Base-by-base conservation (phyloP, 164 flowering plant genomes). In the Piper betle region DNA sequence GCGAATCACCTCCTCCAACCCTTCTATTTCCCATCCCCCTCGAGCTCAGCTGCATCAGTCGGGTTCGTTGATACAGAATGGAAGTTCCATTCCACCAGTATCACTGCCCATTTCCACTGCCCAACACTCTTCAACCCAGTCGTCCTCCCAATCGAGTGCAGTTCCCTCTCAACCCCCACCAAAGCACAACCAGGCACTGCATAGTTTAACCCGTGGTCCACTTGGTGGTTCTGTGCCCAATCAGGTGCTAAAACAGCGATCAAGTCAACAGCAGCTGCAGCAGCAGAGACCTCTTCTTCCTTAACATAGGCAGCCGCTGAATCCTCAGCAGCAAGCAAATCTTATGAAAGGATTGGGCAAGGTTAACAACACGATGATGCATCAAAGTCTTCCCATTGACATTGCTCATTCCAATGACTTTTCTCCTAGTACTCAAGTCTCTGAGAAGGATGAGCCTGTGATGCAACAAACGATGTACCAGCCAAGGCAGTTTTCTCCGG, bases 211-310 rank as follows among this genome's bases (percentile, higher is more conserved):
- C n/a, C n/a, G n/a, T n/a, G n/a, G 81, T 52, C 86, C 73, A 72
- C 53, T 69, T 67, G 78, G 80, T 71, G 64, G 74, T 41, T 62
- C 70, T 46, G 57, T 75, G 63, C 68, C 76, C 11, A 80, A 73
- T 78, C 96, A 83, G 74, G 65, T 76, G 52, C 73, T 76, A 48
- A 89, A 82, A 78, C 90, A 84, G 71, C 76, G 82, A 13, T 87
- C 79, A 56, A 77, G 80, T n/a, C n/a, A n/a, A n/a, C n/a, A n/a
- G n/a, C n/a, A n/a, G n/a, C n/a, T n/a, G 71, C 83, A 78, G 65
- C 63, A 87, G 69, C 76, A 75, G 41, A 74, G 96, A 70, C 80
- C 73, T 13, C 93, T 81, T 39, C 50, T 43, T 43, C 89, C 84
- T 64, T 86, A 81, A 62, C 93, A 80, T 48, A 71, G 81, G 53